Evolutionary conservation across 2,329 filamentous ascomycete genomes (phyloP).

Genomic region (Aspergillus luchuensis): DNA sequence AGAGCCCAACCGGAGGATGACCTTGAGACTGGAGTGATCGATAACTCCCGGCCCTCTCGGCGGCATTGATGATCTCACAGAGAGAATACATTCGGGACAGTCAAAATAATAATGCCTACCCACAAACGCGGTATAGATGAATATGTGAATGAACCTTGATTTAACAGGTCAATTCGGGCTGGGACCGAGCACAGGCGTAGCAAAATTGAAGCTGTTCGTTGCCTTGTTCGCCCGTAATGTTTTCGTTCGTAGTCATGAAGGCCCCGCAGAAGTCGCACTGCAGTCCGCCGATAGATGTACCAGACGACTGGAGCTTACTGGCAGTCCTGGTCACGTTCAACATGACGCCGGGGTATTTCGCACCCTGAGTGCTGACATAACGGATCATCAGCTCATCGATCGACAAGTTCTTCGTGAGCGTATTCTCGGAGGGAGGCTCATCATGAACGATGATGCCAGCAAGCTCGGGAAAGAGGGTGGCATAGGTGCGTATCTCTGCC

Average conservation of each 20-base stretch:
- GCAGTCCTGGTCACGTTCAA: slow-evolving; percentile 92
- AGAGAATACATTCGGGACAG: background rate
- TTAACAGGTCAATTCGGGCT: slow-evolving; percentile 31
- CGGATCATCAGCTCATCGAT: slow-evolving; percentile 89
- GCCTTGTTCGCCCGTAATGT: slow-evolving; percentile 55
- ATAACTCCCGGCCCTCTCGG: slow-evolving; percentile 20
- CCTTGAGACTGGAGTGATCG: slow-evolving; percentile 33
- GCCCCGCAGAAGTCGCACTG: slow-evolving; percentile 70
- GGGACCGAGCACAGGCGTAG: slow-evolving; percentile 49
- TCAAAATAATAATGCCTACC: background rate
- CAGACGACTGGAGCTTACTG: slow-evolving; percentile 67
- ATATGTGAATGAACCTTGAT: slow-evolving; percentile 10
- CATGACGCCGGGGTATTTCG: slow-evolving; percentile 85
- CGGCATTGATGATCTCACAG: slow-evolving; percentile 7
- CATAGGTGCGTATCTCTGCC: slow-evolving; percentile 73
- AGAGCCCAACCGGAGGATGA: slow-evolving; percentile 30
- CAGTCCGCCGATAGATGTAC: slow-evolving; percentile 32
- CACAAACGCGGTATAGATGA: background rate
- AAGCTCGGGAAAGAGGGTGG: slow-evolving; percentile 56
- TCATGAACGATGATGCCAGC: slow-evolving; percentile 50
- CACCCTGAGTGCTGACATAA: slow-evolving; percentile 85
- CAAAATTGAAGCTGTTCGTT: slow-evolving; percentile 43
- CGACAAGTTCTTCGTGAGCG: slow-evolving; percentile 62
- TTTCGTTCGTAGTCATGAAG: slow-evolving; percentile 63
- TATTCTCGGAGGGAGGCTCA: slow-evolving; percentile 37